A percentile compares a stretch with the other conserved stretches of the same genome.
phyloP scores from a whole-genome alignment of 805 yeast genomes.

The Candida verbasci region DNA sequence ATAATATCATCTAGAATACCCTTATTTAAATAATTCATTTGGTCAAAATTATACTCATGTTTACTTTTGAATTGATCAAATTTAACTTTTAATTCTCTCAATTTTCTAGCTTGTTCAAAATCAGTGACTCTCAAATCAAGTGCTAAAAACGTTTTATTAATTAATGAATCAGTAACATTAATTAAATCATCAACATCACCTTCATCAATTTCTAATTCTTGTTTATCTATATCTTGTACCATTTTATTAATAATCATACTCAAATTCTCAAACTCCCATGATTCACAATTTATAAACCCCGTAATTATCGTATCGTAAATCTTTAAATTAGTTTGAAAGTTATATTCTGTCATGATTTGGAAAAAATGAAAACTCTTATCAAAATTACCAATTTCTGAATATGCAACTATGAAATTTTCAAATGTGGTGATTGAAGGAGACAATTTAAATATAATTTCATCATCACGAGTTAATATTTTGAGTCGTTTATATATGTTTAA shows the following conservation, averaged over 20 bases:
- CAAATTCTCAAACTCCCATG: constrained; percentile 6
- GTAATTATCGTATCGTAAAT: constrained; percentile 19
- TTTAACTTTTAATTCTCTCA: neutral
- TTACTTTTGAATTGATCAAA: neutral
- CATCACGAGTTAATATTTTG: constrained; percentile 11
- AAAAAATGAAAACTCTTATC: constrained; percentile 12
- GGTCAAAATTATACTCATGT: neutral
- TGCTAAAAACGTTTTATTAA: neutral
- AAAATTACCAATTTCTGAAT: constrained; percentile 12
- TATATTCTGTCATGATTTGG: constrained; percentile 16
- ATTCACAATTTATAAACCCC: neutral
- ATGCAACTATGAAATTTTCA: constrained; percentile 15
- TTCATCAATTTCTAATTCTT: too few species aligned
- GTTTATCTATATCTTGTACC: neutral
- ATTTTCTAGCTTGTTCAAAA: neutral
- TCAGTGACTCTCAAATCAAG: neutral
- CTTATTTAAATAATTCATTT: neutral
- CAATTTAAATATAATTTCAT: constrained; percentile 8
- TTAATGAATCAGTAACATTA: neutral
- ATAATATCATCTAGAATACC: neutral
- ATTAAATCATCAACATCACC: neutral
- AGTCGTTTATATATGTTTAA: constrained; percentile 14
- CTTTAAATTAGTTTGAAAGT: constrained; percentile 30
- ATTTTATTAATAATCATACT: neutral
- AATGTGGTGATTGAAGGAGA: constrained; percentile 25